Conservation (phyloP, 108 stramenopile genomes). For the Nitzschia inconspicua region DNA sequence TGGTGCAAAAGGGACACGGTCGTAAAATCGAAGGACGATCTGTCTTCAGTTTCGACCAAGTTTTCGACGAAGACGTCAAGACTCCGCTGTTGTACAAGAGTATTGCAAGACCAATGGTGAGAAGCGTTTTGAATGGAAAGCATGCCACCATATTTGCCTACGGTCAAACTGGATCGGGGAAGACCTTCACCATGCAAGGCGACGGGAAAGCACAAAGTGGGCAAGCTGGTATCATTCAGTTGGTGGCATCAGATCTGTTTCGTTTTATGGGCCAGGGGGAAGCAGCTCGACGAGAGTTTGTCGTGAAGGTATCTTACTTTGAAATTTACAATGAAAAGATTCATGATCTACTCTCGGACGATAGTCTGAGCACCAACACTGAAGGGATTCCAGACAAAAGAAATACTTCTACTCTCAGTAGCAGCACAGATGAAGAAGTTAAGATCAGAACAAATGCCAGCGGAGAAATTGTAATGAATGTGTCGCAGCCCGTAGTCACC, state of each 20-base stretch:
- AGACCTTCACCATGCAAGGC: slow-evolving; percentile 75
- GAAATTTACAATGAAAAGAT: slow-evolving; percentile 98
- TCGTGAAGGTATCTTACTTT: slow-evolving; percentile 73
- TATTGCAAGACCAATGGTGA: slow-evolving; percentile 64
- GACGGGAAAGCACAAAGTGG: slow-evolving; percentile 80
- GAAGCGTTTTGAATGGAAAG: slow-evolving; percentile 71
- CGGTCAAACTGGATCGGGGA: slow-evolving; percentile 65
- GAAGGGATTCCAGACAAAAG: not conserved
- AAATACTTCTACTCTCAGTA: not conserved
- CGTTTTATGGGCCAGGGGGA: slow-evolving; percentile 22
- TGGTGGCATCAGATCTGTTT: slow-evolving; percentile 61
- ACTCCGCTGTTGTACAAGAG: slow-evolving; percentile 75
- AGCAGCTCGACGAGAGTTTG: slow-evolving; percentile 18
- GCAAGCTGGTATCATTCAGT: slow-evolving; percentile 56
- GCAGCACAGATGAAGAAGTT: slow-evolving; percentile 4
- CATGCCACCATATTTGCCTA: slow-evolving; percentile 85
- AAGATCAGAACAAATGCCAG: slow-evolving; percentile 60
- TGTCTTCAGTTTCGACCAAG: slow-evolving; percentile 74
- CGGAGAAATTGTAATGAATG: slow-evolving; percentile 90
- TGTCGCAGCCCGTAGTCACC: slow-evolving; percentile 55
- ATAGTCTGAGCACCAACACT: slow-evolving; percentile 4
- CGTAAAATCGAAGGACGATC: slow-evolving; percentile 25
- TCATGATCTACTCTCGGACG: slow-evolving; percentile 85
- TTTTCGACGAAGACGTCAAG: slow-evolving; percentile 62
- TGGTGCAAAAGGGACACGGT: slow-evolving; percentile 24